A percentile compares a stretch with the other conserved stretches of the same genome.
phyloP scores from a whole-genome alignment of 2,329 filamentous ascomycete species.

The Tolypocladium paradoxum region DNA sequence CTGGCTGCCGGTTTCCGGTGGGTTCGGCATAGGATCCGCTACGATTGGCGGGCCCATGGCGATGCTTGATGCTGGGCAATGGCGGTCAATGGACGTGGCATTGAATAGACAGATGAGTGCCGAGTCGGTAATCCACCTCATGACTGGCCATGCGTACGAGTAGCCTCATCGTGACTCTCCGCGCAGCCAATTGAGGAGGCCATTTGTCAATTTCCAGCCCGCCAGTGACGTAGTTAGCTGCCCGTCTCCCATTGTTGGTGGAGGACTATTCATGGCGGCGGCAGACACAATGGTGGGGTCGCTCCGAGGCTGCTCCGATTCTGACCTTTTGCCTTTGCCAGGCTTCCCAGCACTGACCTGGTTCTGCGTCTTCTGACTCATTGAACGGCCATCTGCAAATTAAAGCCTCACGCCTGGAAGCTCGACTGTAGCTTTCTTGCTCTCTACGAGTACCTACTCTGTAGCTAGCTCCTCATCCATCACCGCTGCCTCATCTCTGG shows the following conservation, averaged over 20 bases:
- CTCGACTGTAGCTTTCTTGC: not conserved
- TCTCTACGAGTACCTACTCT: too few species aligned
- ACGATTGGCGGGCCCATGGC: not conserved
- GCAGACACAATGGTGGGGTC: conserved; percentile 9
- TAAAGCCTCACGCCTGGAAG: not conserved
- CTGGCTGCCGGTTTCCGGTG: not conserved
- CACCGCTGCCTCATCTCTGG: too few species aligned
- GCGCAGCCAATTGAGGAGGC: conserved; percentile 1
- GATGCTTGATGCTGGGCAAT: not conserved
- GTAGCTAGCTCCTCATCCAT: not conserved
- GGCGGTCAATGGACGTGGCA: not conserved
- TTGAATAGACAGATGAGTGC: not conserved
- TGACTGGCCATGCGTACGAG: too few species aligned
- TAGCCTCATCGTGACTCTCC: too few species aligned
- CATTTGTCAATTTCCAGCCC: not conserved
- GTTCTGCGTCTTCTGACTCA: not conserved
- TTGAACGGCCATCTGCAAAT: not conserved
- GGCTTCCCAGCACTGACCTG: not conserved
- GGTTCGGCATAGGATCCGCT: not conserved
- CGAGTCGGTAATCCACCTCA: not conserved
- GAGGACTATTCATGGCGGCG: not conserved
- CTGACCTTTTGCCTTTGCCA: not conserved
- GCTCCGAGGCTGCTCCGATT: conserved; percentile 19
- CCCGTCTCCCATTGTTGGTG: not conserved
- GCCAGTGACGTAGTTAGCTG: not conserved